phyloP scores from a whole-genome alignment of 805 yeast genomes.

The Metschnikowia lachancei region DNA sequence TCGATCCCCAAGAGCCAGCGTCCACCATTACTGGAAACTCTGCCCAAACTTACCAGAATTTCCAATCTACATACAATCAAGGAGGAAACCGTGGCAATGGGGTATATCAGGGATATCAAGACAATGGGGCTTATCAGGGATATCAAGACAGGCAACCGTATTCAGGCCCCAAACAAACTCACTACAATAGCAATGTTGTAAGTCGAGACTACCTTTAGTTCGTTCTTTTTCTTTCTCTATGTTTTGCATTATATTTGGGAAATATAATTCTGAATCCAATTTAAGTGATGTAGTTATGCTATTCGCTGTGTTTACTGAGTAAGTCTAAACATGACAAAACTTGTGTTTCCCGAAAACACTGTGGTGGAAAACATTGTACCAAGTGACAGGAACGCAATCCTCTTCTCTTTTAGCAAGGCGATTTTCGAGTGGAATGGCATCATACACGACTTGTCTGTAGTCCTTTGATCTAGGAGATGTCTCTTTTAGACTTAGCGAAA shows the following conservation, averaged over 20 bases:
- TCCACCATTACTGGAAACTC: constrained; percentile 45
- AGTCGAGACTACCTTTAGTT: constrained; percentile 11
- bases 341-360: constrained; percentile 49
- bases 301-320: not conserved
- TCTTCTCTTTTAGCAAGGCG: constrained; percentile 12
- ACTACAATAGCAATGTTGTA: constrained; percentile 4
- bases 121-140: constrained; percentile 10
- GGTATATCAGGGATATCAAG: constrained; percentile 7
- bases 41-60: constrained; percentile 26
- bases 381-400: constrained; percentile 49
- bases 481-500: not conserved
- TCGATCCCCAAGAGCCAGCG: constrained; percentile 43
- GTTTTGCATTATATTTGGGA: no score
- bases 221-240: not conserved
- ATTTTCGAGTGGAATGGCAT: not conserved
- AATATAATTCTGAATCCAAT: no score
- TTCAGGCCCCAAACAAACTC: not conserved
- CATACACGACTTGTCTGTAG: constrained; percentile 4
- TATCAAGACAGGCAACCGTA: constrained; percentile 11
- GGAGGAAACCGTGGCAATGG: constrained; percentile 8
- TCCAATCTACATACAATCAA: constrained; percentile 19
- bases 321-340: constrained; percentile 25
- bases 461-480: constrained; percentile 3
- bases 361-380: constrained; percentile 51
- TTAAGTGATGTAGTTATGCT: not conserved